Evolutionary conservation across 768 basidiomycete species (phyloP), one percentile per base, ranked within the genome.

Genomic region (Amanita jacksonii): DNA sequence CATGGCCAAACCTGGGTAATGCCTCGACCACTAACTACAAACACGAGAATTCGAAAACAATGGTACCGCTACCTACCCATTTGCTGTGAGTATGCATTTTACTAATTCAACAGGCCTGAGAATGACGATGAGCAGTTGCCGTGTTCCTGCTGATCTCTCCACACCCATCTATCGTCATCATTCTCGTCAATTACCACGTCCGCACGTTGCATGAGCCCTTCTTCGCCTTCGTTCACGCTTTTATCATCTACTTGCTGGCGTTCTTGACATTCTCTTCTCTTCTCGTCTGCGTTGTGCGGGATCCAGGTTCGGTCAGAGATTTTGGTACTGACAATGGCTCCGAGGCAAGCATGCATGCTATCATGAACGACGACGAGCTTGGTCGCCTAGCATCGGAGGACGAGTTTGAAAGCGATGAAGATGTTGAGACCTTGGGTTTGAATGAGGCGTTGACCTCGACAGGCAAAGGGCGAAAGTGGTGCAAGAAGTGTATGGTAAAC

Each of bases 401-500:
- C 15, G 54, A 52, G 10, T 61, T 55, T 20, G 57, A 57, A 12
- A 62, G 62, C 32, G 69, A 65, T 25, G 28, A 38, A 9, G 37
- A 60, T 79, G 40, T 72, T 67, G 24, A 54, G 83, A 34, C 67
- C n/a, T 59, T 79, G 41, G 72, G 68, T 24, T 54, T 85, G 34
- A 66, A 61, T 9, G 79, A 85, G 48, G 82, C 82, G 9, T 64
- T 89, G 31, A 72, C 82, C 27, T 28, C 59, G 63, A 4, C 77
- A 79, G n/a, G n/a, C n/a, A n/a, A n/a, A n/a, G n/a, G n/a, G 0
- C 74, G 72, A 16, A 77, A 67, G 49, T 89, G 84, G 83, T 89
- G 86, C 58, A 72, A 77, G 42, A 79, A 78, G 48, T 91, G 87
- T 56, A 83, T 77, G 77, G 77, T 74, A 39, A 42, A 67, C 54